Evolutionary conservation across 192 early-diverging fungal genomes (phyloP).

Genomic region (Coemansia asiatica): DNA sequence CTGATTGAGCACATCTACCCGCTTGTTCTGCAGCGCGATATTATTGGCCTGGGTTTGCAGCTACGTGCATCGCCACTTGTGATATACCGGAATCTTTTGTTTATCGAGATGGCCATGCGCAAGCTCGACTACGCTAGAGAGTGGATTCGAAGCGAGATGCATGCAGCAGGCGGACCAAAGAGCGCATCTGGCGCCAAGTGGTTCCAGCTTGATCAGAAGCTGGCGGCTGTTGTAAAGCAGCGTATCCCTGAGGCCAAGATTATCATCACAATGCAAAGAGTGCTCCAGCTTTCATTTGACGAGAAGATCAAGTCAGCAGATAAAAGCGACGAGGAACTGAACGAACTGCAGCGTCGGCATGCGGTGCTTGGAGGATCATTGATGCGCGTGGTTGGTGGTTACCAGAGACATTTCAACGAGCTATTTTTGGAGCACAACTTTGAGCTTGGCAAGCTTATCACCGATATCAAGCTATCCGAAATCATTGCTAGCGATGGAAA

Average conservation of each 20-base stretch:
- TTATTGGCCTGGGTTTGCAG: constrained; percentile 39
- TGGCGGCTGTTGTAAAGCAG: constrained; percentile 38
- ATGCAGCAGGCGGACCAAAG: background rate
- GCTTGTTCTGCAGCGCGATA: constrained; percentile 15
- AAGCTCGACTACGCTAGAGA: constrained; percentile 32
- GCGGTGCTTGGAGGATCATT: constrained; percentile 30
- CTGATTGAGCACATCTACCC: constrained; percentile 49
- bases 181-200: constrained; percentile 14
- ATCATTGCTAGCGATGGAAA: constrained; percentile 5
- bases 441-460: constrained; percentile 37
- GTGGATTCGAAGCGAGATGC: constrained; percentile 26
- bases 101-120: constrained; percentile 35
- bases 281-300: constrained; percentile 6
- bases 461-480: constrained; percentile 17
- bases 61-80: constrained; percentile 26
- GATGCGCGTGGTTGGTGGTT: constrained; percentile 43
- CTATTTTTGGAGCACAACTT: constrained; percentile 35
- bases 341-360: constrained; percentile 19
- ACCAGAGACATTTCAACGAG: constrained; percentile 44
- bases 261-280: constrained; percentile 24
- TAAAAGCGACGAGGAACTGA: constrained; percentile 1
- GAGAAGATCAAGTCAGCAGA: background rate
- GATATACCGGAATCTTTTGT: constrained; percentile 41
- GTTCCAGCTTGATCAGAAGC: constrained; percentile 25
- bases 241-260: constrained; percentile 45